Evolutionary conservation across 2,329 filamentous ascomycete species (phyloP).

Genomic region (Aspergillus awamori): DNA sequence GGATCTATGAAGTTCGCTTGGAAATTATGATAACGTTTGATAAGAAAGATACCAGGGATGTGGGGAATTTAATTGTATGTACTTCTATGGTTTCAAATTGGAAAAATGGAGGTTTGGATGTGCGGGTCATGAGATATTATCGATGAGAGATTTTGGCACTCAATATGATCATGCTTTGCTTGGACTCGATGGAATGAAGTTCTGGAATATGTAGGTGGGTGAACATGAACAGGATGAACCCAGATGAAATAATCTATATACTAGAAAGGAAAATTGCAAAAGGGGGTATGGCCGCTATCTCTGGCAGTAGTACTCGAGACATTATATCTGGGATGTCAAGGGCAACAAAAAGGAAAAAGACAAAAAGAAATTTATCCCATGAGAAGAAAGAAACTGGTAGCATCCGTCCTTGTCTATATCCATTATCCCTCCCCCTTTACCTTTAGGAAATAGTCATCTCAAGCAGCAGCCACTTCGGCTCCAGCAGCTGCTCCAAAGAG

Average conservation of each 20-base stretch:
- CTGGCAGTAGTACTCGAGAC: not conserved
- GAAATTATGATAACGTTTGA: too few species aligned
- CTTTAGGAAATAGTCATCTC: slow-evolving; percentile 9
- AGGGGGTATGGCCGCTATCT: not conserved
- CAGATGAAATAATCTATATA: slow-evolving; percentile 14
- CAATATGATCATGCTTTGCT: too few species aligned
- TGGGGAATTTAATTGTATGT: too few species aligned
- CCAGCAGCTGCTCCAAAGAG: slow-evolving; percentile 57
- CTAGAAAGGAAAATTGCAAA: slow-evolving; percentile 3
- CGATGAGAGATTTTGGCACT: too few species aligned
- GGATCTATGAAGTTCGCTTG: too few species aligned
- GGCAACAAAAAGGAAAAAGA: not conserved
- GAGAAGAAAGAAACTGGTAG: not conserved
- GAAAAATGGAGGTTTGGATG: too few species aligned
- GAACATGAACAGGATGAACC: not conserved
- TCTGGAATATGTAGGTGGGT: not conserved
- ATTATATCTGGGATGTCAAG: not conserved
- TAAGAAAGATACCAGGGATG: too few species aligned
- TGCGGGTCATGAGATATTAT: too few species aligned
- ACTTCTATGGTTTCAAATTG: too few species aligned
- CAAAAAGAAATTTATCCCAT: not conserved
- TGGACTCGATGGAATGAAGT: too few species aligned
- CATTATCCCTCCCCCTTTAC: not conserved
- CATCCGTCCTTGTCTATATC: not conserved
- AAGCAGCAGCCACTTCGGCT: slow-evolving; percentile 38